Evolutionary conservation across 129 eudicot genomes (phyloP).

Genomic region (Pulicaria dysenterica): DNA sequence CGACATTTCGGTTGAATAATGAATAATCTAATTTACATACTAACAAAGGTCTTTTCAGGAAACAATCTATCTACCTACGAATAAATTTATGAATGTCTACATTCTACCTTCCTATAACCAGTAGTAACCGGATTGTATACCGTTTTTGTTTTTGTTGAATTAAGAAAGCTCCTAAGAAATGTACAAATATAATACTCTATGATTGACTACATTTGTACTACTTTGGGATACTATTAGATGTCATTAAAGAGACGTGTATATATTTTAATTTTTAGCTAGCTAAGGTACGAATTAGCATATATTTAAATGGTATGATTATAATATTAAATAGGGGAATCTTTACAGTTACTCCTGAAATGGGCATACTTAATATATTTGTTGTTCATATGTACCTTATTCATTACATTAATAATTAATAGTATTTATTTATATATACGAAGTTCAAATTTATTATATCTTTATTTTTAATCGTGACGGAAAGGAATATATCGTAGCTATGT

Average conservation of each 20-base stretch:
- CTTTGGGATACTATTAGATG: not conserved
- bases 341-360: conserved; percentile 4
- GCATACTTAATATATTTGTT: not conserved
- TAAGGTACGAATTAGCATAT: conserved; percentile 17
- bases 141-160: no score
- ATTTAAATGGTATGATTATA: not conserved
- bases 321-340: not conserved
- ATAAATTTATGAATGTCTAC: no score
- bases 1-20: no score
- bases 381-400: conserved; percentile 15
- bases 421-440: not conserved
- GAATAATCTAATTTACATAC: no score
- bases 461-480: no score
- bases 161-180: not conserved
- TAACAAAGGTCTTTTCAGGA: no score
- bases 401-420: not conserved
- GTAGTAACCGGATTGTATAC: no score
- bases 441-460: no score
- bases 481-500: no score
- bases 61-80: no score
- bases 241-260: conserved; percentile 6
- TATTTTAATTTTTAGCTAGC: not conserved
- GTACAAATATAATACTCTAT: conserved; percentile 13
- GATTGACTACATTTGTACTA: conserved; percentile 6
- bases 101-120: no score